phyloP scores from a whole-genome alignment of 2,329 filamentous ascomycete species.

The Rhynchosporium secalis region DNA sequence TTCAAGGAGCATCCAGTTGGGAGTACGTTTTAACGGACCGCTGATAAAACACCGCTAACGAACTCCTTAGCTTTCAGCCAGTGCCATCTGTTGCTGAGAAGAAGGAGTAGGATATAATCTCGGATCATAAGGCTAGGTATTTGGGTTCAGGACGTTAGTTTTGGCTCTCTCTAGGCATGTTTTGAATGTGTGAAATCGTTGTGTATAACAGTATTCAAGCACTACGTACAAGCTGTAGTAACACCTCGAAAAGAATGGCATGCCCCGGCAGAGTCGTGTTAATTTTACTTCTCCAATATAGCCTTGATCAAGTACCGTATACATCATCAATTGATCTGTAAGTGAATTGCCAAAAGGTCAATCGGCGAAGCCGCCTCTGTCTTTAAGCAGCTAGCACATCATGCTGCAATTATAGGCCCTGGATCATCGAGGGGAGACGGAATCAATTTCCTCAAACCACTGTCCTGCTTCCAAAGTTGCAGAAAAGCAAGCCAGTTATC shows the following conservation, averaged over 20 bases:
- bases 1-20: too few relatives aligned
- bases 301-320: constrained; percentile 15
- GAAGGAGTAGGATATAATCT: constrained; percentile 4
- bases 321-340: too few relatives aligned
- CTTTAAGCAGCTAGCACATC: too few relatives aligned
- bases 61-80: neutral
- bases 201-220: neutral
- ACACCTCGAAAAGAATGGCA: constrained; percentile 9
- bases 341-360: too few relatives aligned
- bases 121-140: neutral
- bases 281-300: constrained; percentile 16
- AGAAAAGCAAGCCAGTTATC: too few relatives aligned
- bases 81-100: neutral
- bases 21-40: too few relatives aligned
- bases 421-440: too few relatives aligned
- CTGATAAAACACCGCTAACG: too few relatives aligned
- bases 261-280: neutral
- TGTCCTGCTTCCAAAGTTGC: too few relatives aligned
- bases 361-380: too few relatives aligned
- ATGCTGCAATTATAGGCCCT: too few relatives aligned
- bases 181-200: constrained; percentile 9
- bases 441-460: too few relatives aligned
- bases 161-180: neutral
- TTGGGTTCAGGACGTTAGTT: constrained; percentile 4
- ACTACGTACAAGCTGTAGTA: neutral